Conservation (phyloP, 1,139 yeast genomes). For the Suhomyces taliae region DNA sequence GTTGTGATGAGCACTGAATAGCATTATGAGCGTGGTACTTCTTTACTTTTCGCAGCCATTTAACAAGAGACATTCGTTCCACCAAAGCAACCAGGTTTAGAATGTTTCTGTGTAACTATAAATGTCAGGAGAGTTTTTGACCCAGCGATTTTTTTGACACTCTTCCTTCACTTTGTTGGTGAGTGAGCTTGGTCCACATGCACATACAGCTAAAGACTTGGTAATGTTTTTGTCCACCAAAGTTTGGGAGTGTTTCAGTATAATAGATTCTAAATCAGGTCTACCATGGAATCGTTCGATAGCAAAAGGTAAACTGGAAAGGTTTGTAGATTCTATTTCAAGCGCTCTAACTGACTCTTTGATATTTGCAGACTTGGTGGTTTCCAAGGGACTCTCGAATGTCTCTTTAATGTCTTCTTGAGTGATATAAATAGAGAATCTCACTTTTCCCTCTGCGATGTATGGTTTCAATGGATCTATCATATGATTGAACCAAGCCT, state of each 20-base stretch:
- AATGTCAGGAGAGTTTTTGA: slow-evolving; percentile 30
- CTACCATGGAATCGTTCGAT: slow-evolving; percentile 6
- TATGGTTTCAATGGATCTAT: slow-evolving; percentile 29
- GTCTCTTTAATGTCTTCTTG: slow-evolving; percentile 11
- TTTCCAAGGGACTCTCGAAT: not conserved
- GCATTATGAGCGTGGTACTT: too few species aligned
- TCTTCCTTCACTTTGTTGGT: slow-evolving; percentile 25
- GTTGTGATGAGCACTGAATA: too few species aligned
- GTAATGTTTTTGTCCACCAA: slow-evolving; percentile 4
- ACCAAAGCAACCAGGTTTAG: slow-evolving; percentile 4
- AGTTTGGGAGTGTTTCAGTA: slow-evolving; percentile 3
- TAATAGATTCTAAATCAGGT: slow-evolving; percentile 7
- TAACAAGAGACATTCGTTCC: not conserved
- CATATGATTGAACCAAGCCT: slow-evolving; percentile 39
- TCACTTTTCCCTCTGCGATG: slow-evolving; percentile 25
- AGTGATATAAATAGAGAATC: slow-evolving; percentile 26
- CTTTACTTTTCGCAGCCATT: too few species aligned
- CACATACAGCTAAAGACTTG: slow-evolving; percentile 32
- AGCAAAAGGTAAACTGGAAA: not conserved
- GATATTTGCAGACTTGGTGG: not conserved
- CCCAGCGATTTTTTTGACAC: slow-evolving; percentile 30
- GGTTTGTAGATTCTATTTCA: not conserved
- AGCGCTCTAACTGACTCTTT: not conserved
- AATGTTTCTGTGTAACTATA: slow-evolving; percentile 38
- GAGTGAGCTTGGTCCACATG: slow-evolving; percentile 40